Percentiles rank a stretch among this genome's conserved stretches.
Conservation (phyloP, 306 rosid species). For the Trifolium subterraneum region DNA sequence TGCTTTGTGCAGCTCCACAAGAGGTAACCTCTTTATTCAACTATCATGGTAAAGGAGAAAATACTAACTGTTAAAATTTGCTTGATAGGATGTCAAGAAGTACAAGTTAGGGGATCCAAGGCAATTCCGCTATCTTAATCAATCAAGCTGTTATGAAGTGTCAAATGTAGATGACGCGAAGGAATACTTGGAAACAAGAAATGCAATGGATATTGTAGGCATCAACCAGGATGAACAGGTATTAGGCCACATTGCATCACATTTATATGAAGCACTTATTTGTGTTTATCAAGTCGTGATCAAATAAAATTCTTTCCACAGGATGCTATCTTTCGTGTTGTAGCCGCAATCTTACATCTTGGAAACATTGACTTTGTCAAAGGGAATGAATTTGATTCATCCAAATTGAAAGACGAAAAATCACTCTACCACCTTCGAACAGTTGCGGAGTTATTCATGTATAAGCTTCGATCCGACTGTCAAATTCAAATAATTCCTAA, state of each 20-base stretch:
- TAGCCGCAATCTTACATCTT: conserved; percentile 85
- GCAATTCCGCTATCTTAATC: conserved; percentile 79
- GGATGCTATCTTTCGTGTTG: conserved; percentile 90
- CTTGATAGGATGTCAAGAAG: conserved; percentile 67
- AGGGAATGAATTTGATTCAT: conserved; percentile 80
- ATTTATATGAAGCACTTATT: conserved; percentile 21
- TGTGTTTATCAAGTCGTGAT: conserved; percentile 32
- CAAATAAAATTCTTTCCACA: conserved; percentile 40
- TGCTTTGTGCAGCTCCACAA: conserved; percentile 89
- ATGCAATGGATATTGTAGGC: conserved; percentile 92
- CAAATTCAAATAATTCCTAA: conserved; percentile 9
- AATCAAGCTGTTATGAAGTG: conserved; percentile 76
- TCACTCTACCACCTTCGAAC: conserved; percentile 72
- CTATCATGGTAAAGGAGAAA: background rate
- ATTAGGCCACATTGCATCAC: conserved; percentile 29
- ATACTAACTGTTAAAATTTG: conserved; percentile 34
- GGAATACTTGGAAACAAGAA: conserved; percentile 84
- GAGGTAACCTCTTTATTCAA: conserved; percentile 64
- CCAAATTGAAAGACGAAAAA: conserved; percentile 78
- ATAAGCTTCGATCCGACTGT: conserved; percentile 41
- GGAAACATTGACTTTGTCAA: conserved; percentile 77
- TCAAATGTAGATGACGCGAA: conserved; percentile 85
- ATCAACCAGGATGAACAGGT: conserved; percentile 90
- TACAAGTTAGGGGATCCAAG: conserved; percentile 79
- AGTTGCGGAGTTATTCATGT: conserved; percentile 80